phyloP scores from a whole-genome alignment of 257 asterid species.

The Gentiana straminea region DNA sequence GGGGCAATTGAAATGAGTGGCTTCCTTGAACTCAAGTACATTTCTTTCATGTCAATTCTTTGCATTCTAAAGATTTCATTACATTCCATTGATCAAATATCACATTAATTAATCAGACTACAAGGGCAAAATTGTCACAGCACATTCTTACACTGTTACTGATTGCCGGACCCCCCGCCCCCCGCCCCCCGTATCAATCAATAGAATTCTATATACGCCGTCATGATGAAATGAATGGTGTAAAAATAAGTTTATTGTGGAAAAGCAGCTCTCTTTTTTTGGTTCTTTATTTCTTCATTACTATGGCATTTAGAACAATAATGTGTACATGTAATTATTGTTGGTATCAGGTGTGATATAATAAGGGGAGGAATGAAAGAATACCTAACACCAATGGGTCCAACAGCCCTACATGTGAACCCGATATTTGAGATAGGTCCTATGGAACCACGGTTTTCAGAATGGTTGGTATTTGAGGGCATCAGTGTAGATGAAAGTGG shows the following conservation, averaged over 20 bases:
- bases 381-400: conserved; percentile 99
- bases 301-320: not conserved
- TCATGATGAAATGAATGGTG: too few relatives aligned
- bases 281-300: not conserved
- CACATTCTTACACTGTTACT: too few relatives aligned
- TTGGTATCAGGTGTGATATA: conserved; percentile 60
- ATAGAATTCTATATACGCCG: too few relatives aligned
- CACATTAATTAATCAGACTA: too few relatives aligned
- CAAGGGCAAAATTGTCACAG: too few relatives aligned
- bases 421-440: conserved; percentile 95
- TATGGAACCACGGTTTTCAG: conserved; percentile 86
- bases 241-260: too few relatives aligned
- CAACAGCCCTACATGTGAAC: conserved; percentile 74
- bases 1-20: conserved; percentile 99
- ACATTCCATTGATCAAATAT: too few relatives aligned
- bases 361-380: conserved; percentile 83
- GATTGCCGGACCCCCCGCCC: too few relatives aligned
- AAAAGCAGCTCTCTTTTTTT: not conserved
- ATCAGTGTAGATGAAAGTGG: conserved; percentile 93
- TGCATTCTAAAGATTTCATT: too few relatives aligned
- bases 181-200: too few relatives aligned
- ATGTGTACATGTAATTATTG: not conserved
- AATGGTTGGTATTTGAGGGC: conserved; percentile 95
- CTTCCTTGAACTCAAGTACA: conserved; percentile 91
- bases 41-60: conserved; percentile 8